Evolutionary conservation across 495 filamentous ascomycete genomes (phyloP).

Genomic region (Hypoxylon fuscum): DNA sequence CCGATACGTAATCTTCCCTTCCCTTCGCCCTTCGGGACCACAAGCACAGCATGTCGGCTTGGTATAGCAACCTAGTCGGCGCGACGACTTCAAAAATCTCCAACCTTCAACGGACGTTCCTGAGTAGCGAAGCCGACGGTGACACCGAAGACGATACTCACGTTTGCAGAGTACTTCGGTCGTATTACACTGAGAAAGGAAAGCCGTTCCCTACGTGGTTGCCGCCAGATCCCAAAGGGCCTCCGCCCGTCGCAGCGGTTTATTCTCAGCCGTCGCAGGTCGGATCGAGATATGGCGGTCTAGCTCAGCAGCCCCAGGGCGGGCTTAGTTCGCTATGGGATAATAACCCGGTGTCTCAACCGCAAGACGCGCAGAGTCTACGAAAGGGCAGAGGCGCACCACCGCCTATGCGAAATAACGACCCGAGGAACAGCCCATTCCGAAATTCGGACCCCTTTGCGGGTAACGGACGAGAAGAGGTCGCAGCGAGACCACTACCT

Average conservation of each 20-base stretch:
- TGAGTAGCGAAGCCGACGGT: constrained; percentile 81
- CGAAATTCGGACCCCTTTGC: constrained; percentile 49
- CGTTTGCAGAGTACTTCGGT: constrained; percentile 92
- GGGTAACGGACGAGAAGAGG: constrained; percentile 40
- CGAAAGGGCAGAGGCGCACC: constrained; percentile 54
- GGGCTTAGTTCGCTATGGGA: constrained; percentile 86
- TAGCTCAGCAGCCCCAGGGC: constrained; percentile 48
- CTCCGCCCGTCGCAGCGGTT: constrained; percentile 61
- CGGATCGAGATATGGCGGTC: constrained; percentile 60
- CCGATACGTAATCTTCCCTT: constrained; percentile 9
- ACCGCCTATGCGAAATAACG: constrained; percentile 37
- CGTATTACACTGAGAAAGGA: constrained; percentile 91
- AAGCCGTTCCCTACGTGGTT: constrained; percentile 88
- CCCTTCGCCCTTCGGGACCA: constrained; percentile 12
- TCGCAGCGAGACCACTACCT: constrained; percentile 67
- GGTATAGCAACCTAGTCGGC: constrained; percentile 80
- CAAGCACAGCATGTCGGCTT: constrained; percentile 71
- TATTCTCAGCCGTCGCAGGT: constrained; percentile 61
- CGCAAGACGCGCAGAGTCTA: constrained; percentile 64
- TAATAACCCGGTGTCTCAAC: constrained; percentile 54
- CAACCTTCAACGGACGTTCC: constrained; percentile 80
- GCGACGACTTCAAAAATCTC: constrained; percentile 81
- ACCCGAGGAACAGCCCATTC: constrained; percentile 40
- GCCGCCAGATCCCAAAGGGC: constrained; percentile 81
- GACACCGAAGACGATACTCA: constrained; percentile 96